Conservation (phyloP, 2,329 filamentous ascomycete genomes). For the Lachnellula suecica region DNA sequence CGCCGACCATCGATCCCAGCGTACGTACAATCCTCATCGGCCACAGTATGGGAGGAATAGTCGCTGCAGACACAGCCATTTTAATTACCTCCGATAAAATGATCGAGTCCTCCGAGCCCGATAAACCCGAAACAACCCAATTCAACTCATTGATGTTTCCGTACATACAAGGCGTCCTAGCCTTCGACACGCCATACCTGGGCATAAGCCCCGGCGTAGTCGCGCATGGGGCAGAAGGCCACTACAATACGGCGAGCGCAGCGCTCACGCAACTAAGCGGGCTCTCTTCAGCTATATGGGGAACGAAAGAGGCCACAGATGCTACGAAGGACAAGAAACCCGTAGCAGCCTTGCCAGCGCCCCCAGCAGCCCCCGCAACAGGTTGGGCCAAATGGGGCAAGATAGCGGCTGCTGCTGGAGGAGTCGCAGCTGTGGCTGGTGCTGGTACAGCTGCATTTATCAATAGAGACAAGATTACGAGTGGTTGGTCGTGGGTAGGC, state of each 20-base stretch:
- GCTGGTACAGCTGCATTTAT: conserved; percentile 84
- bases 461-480: conserved; percentile 75
- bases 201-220: conserved; percentile 79
- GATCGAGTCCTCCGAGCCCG: conserved; percentile 20
- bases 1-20: conserved; percentile 82
- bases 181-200: conserved; percentile 92
- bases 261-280: conserved; percentile 67
- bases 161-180: conserved; percentile 84
- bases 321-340: conserved; percentile 33
- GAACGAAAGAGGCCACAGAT: conserved; percentile 40
- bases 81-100: conserved; percentile 48
- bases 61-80: conserved; percentile 85
- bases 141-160: conserved; percentile 82
- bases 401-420: conserved; percentile 82
- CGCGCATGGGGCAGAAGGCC: conserved; percentile 82
- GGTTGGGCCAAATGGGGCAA: conserved; percentile 80
- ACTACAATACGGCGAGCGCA: conserved; percentile 72
- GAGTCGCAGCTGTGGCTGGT: conserved; percentile 77
- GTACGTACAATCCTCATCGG: conserved; percentile 81
- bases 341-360: conserved; percentile 37
- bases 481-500: conserved; percentile 78
- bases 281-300: conserved; percentile 68
- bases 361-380: conserved; percentile 38
- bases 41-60: conserved; percentile 92
- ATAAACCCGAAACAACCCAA: conserved; percentile 2